Base-by-base conservation (phyloP, 2,329 filamentous ascomycete species). In the Alternaria rosae region DNA sequence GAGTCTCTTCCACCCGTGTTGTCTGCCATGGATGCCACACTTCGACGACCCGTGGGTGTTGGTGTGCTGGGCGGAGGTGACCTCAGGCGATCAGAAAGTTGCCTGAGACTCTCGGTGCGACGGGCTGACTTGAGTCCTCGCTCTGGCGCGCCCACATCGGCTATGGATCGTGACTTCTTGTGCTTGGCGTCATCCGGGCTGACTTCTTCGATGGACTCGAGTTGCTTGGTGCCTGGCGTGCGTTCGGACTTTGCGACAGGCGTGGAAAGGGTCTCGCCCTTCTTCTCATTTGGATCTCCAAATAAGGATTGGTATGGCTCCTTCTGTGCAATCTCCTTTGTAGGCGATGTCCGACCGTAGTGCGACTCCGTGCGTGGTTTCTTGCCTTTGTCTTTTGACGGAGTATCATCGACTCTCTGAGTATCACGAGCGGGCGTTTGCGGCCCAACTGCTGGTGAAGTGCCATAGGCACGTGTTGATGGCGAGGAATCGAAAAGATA, bases 201-300 rank as follows among this genome's bases (percentile, higher is more conserved):
- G 58, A 80, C 81, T 72, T 88, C 86, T 30, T 80, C 80, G 65
- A 88, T 88, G 1, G 85, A 80, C 20, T 84, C 81, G 9, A 88
- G 82, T 23, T 76, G 75, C 26, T 64, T 61, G 32, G 64, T 71
- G 53, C 73, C 77, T 15, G 75, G 71, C 21, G 76, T 74, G 57
- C 69, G 70, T 43, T 65, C 47, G 35, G 74, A 70, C 55, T 71
- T 75, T 8, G 67, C 35, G 42, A 66, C 62, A 17, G 78, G 72
- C 8, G 76, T 76, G 7, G 69, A 60, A 42, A 67, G 55, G 13
- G 52, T 43, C 9, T 59, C 43, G 25, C 62, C 58, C 48, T 64
- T 69, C 67, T 73, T 73, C 54, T 77, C 70, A 28, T 53, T 74
- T 25, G 73, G 72, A 45, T 75, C 76, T 7, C 76, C 76, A 59